Evolutionary conservation across 139 green algal genomes (phyloP), one percentile per base, ranked within the genome.

Genomic region (Chara braunii): DNA sequence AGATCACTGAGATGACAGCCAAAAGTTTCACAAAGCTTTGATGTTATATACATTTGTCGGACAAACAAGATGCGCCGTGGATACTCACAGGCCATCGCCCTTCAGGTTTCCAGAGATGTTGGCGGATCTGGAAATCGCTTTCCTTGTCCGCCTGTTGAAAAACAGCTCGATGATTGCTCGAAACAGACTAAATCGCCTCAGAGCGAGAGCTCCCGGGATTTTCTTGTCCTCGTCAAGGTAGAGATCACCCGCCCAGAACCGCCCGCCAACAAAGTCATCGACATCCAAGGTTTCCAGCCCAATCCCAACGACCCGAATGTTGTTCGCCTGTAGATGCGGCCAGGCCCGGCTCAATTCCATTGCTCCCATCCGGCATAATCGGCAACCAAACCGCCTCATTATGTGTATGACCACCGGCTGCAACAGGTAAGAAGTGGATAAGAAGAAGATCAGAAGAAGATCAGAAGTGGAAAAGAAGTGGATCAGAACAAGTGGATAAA

Each of bases 341-440:
- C 58, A 60, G 37, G 65, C 65, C 14, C 65, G 58, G 2, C 40
- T 62, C 30, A 74, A 33, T 24, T 74, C 58, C 55, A 31, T 32
- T 7, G 65, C 65, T 29, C 65, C 56, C 14, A 55, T 57, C 3
- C 65, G 60, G 54, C 65, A 74, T 9, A 74, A 43, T 18, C 55
- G 32, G 32, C 65, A 74, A n/a, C 65, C 65, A 35, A 74, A 74
- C 5, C 65, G 58, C 11, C 65, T 55, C 11, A 74, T 30, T 3
- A 74, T 28, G 23, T 74, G 65, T 24, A 74, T 58, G 29, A 74
- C 8, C n/a, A 71, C 65, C 59, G 57, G 54, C 65, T 74, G 43
- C 9, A 48, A 48, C 18, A 29, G 40, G 18, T 18, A 48, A 48
- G 18, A 29, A 29, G 40, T 29, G 40, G 18, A 18, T 29, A 18